These are phyloP conservation scores for Camellia japonica DNA, from an alignment of 148 eudicot genomes.

Conservation along the genomic window DNA sequence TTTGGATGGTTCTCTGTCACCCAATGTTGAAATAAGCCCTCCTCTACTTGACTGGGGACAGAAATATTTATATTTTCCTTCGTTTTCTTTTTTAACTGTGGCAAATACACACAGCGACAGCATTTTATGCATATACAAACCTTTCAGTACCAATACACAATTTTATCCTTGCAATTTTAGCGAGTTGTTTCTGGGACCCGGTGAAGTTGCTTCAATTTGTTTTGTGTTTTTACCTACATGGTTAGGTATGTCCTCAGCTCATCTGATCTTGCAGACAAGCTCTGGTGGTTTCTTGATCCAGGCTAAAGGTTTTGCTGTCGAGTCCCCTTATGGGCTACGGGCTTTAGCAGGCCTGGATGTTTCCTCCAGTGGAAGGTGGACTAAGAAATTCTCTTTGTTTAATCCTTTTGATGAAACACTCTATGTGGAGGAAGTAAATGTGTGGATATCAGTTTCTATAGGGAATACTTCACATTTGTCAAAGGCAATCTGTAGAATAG, in stretches of 20 bases:
- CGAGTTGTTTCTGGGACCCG: slow-evolving; percentile 63
- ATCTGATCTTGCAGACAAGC: slow-evolving; percentile 77
- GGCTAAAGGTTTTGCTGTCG: slow-evolving; percentile 63
- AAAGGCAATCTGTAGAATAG: slow-evolving; percentile 43
- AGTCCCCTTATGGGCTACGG: slow-evolving; percentile 59
- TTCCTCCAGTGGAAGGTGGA: slow-evolving; percentile 59
- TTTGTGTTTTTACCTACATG: slow-evolving; percentile 66
- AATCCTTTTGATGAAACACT: slow-evolving; percentile 70
- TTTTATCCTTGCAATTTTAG: slow-evolving; percentile 77
- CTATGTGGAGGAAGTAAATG: slow-evolving; percentile 61
- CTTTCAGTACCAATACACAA: slow-evolving; percentile 72
- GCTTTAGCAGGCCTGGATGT: slow-evolving; percentile 45
- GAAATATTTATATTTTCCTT: slow-evolving; percentile 57
- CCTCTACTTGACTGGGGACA: slow-evolving; percentile 71
- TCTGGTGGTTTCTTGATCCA: slow-evolving; percentile 74
- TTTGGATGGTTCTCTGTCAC: slow-evolving; percentile 40
- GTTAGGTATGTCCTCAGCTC: slow-evolving; percentile 68
- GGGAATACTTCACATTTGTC: slow-evolving; percentile 38
- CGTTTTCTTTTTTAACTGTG: slow-evolving; percentile 51
- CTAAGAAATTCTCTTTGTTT: slow-evolving; percentile 52
- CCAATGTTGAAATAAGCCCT: slow-evolving; percentile 54
- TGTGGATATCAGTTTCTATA: slow-evolving; percentile 43
- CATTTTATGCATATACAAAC: slow-evolving; percentile 47
- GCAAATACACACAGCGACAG: slow-evolving; percentile 51
- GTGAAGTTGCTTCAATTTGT: slow-evolving; percentile 61